Base-by-base conservation (phyloP, 495 filamentous ascomycete genomes). In the Talaromyces proteolyticus region DNA sequence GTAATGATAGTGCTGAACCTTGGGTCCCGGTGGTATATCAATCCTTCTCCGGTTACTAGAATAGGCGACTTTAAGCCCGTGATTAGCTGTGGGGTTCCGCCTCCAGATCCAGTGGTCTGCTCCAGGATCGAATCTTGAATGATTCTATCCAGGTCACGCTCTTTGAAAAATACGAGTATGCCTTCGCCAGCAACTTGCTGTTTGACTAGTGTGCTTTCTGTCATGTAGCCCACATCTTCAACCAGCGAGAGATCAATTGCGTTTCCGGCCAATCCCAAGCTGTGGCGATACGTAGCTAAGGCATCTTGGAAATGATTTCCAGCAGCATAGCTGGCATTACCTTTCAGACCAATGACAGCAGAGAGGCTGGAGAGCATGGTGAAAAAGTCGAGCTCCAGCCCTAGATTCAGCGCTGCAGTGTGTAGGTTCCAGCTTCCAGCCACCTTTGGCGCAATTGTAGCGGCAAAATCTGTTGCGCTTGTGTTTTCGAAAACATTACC, bases 291-390 rank as follows among this genome's bases (percentile, higher is more conserved):
- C 10, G 54, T 58, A 38, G 59, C 59, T 45, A 79, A 73, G 16
- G 72, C 53, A 37, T 76, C 73, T 18, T 76, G 58, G 54, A 74
- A 77, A 3, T 55, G 55, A 49, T 69, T 74, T 19, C 53, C 69
- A 4, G 70, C 70, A 6, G 54, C 55, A 56, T 78, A 78, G 52
- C 73, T 75, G 50, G 57, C 63, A 49, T 76, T 66, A 11, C 67
- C 70, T 5, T 57, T 50, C 12, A 69, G 60, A 5, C 66, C 73
- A 3, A 66, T 54, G 3, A 68, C 49, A 10, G 56, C 62, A 10
- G 62, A 55, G 12, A 65, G 39, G 10, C 67, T 73, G 51, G 62
- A 65, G 1, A 65, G 52, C 23, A 75, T 43, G 46, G 62, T 58
- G 58, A 75, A 71, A 41, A 57, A 57, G 24, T 38, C 6, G 42